Base-by-base conservation (phyloP, 495 filamentous ascomycete species). In the Annulohypoxylon nitens region DNA sequence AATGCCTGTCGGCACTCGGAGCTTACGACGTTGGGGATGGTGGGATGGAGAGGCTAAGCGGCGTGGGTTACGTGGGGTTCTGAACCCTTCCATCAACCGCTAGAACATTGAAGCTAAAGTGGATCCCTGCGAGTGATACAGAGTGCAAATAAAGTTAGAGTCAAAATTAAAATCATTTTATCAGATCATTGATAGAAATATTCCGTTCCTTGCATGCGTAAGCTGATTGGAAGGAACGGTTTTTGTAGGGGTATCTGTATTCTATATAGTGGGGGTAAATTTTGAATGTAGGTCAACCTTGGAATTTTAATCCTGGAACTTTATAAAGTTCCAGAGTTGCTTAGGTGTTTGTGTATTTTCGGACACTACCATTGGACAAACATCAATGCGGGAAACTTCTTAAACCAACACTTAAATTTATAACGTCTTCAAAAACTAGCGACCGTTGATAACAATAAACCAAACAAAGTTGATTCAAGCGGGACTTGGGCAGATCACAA, bases 171-270 rank as follows among this genome's bases (percentile, higher is more conserved):
- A n/a, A n/a, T 43, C 12, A 6, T 12, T 23, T 66, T 64, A 64
- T 68, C 45, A 60, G 34, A 65, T 43, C 39, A 39, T 39, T 10
- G 36, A 10, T 39, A 39, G 9, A 43, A 14, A 14, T 64, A 43
- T 10, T 58, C 47, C 37, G 64, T 69, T 69, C 70, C 70, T 73
- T 73, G 70, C 64, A 69, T 73, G 70, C 60, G 64, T 73, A 64
- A 48, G 2, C 5, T 16, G 9, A 43, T 43, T 50, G 36, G 18
- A 48, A 59, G 26, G 26, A 6, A 18, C n/a, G 30, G 30, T 47
- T 14, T 6, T 37, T 55, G 16, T 62, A 26, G 20, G 3, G 4
- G 20, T 7, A 14, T 30, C 11, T 10, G 36, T 39, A 39, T 39
- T 39, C 36, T 39, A 14, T 43, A 43, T 14, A 14, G 10, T 14